Evolutionary conservation across 495 filamentous ascomycete genomes (phyloP), one percentile per base, ranked within the genome.

Genomic region (Staphylotrichum longicolle): DNA sequence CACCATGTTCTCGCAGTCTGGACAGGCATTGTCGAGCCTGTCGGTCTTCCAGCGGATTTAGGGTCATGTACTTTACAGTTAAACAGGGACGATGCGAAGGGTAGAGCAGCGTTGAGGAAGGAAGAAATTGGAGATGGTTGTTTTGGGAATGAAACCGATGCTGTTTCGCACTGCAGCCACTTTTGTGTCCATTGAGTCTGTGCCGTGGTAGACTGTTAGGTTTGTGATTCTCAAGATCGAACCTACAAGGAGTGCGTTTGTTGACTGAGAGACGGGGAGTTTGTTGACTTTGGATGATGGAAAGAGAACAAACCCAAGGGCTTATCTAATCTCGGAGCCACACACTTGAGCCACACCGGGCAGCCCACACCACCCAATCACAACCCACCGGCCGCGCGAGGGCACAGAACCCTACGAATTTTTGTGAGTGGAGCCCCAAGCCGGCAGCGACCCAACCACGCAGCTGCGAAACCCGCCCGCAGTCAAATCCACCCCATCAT

Each of bases 1-100:
- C 66, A 77, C 73, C 35, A 81, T 80, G 77, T 80, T 81, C 58
- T 66, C 72, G 57, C 46, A 37, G 35, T 58, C 62, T 2, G 74
- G 74, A 1, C 63, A 66, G 32, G 74, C 70, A 6, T 58, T 70
- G n/a, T 71, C 68, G 11, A 74, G 72, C 39, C 39, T 74, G 57
- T 65, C 69, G 5, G 72, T 75, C 3, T 74, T 74, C 39, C 48
- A 60, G 53, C 56, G 20, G 27, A 72, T 72, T 7, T 70, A 61
- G 30, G n/a, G 7, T 27, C 20, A 27, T 27, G 20, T 27, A 27
- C 20, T 27, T 27, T 27, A 27, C 20, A 1, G 1, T 27, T 27
- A 27, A 27, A 27, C 1, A 27, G 20, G 1, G 20, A 27, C 20
- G 20, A 27, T 27, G 20, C 20, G 1, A 27, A 1, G 20, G 20